These are phyloP conservation scores for Fusarium sp. DNA, from an alignment of 2,329 filamentous ascomycete species.

Conservation along the genomic window DNA sequence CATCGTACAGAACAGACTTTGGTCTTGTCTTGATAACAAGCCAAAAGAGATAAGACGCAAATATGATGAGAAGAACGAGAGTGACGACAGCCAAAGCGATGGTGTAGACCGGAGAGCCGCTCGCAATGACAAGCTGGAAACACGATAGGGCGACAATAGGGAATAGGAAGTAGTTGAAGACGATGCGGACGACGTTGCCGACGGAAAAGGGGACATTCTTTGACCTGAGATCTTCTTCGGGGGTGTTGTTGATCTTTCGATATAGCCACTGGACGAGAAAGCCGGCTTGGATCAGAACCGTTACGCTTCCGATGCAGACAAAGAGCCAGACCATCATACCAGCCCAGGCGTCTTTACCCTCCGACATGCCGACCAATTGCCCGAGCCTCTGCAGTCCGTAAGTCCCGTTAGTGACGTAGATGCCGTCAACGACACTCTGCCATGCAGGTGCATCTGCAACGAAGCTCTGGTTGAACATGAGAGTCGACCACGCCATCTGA, in stretches of 20 bases:
- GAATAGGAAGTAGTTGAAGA: conserved; percentile 92
- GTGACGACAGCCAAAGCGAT: conserved; percentile 82
- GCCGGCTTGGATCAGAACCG: conserved; percentile 78
- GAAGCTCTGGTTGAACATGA: conserved; percentile 95
- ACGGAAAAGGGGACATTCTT: conserved; percentile 92
- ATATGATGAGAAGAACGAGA: conserved; percentile 77
- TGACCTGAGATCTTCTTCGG: conserved; percentile 87
- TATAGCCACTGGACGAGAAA: conserved; percentile 84
- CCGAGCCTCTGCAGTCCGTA: conserved; percentile 85
- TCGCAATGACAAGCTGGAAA: conserved; percentile 87
- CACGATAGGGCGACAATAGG: conserved; percentile 88
- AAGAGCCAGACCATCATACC: conserved; percentile 94
- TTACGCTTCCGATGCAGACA: conserved; percentile 76
- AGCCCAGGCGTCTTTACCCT: conserved; percentile 86
- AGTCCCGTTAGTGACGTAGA: conserved; percentile 83
- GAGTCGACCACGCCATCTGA: conserved; percentile 85
- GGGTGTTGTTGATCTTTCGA: conserved; percentile 75
- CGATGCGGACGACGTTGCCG: conserved; percentile 83
- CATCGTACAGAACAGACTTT: conserved; percentile 90
- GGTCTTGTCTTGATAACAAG: conserved; percentile 85
- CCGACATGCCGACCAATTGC: conserved; percentile 84
- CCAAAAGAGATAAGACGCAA: conserved; percentile 82
- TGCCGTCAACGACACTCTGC: conserved; percentile 79
- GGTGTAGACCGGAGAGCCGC: conserved; percentile 74
- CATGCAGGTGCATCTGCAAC: conserved; percentile 76